Percentiles rank a stretch among this genome's conserved stretches.
These are phyloP conservation scores for Durio zibethinus DNA, from an alignment of 345 rosid species.

Conservation along the genomic window DNA sequence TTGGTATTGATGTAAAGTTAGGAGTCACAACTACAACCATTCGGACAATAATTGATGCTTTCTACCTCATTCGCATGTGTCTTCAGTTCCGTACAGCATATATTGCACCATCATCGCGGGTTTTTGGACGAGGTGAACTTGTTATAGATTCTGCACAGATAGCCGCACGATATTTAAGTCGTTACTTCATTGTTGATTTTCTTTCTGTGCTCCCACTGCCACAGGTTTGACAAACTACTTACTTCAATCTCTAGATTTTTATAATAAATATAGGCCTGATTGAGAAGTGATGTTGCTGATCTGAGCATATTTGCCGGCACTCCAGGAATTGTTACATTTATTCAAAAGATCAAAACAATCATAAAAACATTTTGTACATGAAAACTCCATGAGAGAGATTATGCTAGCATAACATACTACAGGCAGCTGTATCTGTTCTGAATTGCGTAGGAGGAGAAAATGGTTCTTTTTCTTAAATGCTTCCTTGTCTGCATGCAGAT, in stretches of 20 bases:
- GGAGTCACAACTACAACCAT: conserved; percentile 58
- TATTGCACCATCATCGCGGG: conserved; percentile 86
- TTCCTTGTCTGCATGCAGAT: conserved; percentile 47
- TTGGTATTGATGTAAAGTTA: conserved; percentile 51
- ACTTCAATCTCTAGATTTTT: background rate
- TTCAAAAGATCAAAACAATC: background rate
- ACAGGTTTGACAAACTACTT: conserved; percentile 46
- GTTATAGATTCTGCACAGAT: conserved; percentile 81
- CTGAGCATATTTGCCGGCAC: background rate
- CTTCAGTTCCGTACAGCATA: conserved; percentile 82
- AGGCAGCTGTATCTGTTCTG: background rate
- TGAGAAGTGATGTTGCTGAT: background rate
- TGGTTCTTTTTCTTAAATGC: background rate
- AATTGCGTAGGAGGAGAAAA: background rate
- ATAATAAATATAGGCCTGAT: background rate
- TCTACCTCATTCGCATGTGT: conserved; percentile 64
- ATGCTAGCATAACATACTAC: background rate
- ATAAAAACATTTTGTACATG: background rate
- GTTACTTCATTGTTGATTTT: conserved; percentile 65
- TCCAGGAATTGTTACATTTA: background rate
- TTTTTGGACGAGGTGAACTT: conserved; percentile 93
- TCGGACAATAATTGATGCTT: conserved; percentile 56
- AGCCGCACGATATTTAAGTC: conserved; percentile 61
- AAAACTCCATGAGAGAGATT: background rate
- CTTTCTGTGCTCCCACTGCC: conserved; percentile 78